Conservation (phyloP, 257 asterid genomes). For the Solanum bulbocastanum region DNA sequence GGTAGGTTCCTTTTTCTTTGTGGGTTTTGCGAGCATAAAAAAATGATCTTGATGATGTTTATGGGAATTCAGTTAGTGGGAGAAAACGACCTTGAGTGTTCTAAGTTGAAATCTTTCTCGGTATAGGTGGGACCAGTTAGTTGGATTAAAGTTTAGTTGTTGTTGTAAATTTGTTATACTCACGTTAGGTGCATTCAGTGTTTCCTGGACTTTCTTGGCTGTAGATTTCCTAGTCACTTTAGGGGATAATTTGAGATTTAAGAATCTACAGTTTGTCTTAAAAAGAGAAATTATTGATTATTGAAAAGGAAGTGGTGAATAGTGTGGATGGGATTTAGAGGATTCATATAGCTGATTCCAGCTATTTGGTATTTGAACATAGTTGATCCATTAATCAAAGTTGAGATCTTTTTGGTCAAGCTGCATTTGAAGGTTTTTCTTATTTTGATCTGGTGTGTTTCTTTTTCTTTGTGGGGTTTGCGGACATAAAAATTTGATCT, state of each 20-base stretch:
- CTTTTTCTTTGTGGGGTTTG: neutral
- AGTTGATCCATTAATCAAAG: neutral
- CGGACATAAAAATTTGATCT: neutral
- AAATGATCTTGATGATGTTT: neutral
- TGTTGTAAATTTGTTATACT: neutral
- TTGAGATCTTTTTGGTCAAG: neutral
- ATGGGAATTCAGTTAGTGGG: neutral
- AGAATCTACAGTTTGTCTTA: neutral
- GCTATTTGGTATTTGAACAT: neutral
- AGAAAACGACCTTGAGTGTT: neutral
- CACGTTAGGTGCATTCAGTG: neutral
- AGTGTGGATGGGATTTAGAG: neutral
- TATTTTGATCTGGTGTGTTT: neutral
- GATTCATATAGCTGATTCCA: neutral
- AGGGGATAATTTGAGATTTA: neutral
- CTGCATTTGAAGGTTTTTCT: neutral
- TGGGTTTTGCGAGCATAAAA: neutral
- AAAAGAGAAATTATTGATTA: neutral
- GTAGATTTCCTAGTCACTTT: neutral
- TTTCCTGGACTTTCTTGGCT: neutral
- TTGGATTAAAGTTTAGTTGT: neutral
- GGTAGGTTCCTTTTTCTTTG: neutral
- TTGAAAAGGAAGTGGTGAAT: neutral
- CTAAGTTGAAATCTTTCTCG: neutral
- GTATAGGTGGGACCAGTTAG: neutral